Evolutionary conservation across 169 alveolate genomes (phyloP), one percentile per base, ranked within the genome.

Genomic region (Toxoplasma gondii): DNA sequence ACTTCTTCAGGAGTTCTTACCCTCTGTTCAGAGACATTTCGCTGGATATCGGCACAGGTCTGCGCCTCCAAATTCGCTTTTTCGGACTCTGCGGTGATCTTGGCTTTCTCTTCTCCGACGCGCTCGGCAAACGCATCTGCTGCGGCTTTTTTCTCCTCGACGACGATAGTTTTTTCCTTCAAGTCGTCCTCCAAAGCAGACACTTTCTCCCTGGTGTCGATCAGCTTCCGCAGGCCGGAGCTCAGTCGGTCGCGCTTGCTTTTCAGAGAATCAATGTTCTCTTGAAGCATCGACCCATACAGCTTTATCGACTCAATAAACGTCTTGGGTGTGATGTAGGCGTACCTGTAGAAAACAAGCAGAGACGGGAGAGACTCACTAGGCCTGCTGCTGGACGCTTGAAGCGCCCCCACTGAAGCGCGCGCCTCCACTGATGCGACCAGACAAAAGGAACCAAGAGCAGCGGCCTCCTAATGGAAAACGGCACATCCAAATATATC

Each of bases 321-420:
- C 74, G 99, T 97, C 96, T 99, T 99, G 22, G 99, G 99, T 7
- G 99, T 99, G 58, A 98, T 97, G 96, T 99, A 99, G 70, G 98
- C 98, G 94, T 97, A 98, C 86, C 99, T 92, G 74, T 2, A 29
- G 19, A 49, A 69, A 9, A 4, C 41, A 29, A 29, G n/a, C 5
- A n/a, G 24, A 69, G 41, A 69, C 5, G 12, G 58, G 22, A 49
- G 12, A 49, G 58, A 49, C 4, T n/a, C n/a, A n/a, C n/a, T n/a
- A n/a, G n/a, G n/a, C n/a, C n/a, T n/a, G n/a, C n/a, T n/a, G n/a
- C n/a, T n/a, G n/a, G n/a, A n/a, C n/a, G n/a, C n/a, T n/a, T n/a
- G n/a, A n/a, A n/a, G n/a, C n/a, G n/a, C n/a, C n/a, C n/a, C n/a
- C n/a, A n/a, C n/a, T n/a, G n/a, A n/a, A n/a, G n/a, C n/a, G n/a